phyloP scores from a whole-genome alignment of 1,284 basidiomycete genomes.

The Apiotrichum mycotoxinovorans region DNA sequence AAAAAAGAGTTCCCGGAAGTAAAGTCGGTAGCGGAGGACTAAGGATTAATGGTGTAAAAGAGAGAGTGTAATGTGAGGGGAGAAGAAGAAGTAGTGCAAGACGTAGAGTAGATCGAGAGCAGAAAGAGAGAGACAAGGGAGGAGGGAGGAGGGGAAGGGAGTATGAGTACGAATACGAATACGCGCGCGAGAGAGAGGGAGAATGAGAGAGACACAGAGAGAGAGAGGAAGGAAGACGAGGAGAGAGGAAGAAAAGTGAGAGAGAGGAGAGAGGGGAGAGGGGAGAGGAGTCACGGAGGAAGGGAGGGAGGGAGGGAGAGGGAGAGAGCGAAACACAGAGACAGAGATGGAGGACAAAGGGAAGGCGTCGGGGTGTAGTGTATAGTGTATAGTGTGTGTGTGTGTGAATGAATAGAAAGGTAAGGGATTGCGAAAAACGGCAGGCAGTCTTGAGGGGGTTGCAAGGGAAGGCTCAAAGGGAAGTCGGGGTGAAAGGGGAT shows the following conservation, averaged over 20 bases:
- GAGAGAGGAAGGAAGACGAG: background rate
- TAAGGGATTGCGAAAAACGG: background rate
- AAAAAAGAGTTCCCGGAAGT: background rate
- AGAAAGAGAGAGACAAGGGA: no score
- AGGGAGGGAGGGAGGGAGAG: background rate
- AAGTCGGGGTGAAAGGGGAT: no score
- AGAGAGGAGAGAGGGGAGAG: background rate
- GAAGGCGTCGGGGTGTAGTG: background rate
- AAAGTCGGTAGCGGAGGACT: background rate
- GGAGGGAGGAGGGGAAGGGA: no score
- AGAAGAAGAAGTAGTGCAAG: no score
- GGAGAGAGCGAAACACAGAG: background rate
- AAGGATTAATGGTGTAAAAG: background rate
- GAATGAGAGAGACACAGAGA: background rate
- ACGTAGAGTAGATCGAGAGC: no score
- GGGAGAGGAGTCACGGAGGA: background rate
- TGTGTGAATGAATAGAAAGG: background rate
- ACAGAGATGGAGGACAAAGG: constrained; percentile 3
- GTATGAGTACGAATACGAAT: background rate
- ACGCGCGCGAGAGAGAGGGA: background rate
- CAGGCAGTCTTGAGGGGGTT: no score
- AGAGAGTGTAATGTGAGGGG: background rate
- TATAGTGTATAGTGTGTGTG: background rate
- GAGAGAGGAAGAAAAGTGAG: background rate
- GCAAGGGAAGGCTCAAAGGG: no score